Evolutionary conservation across 2,329 filamentous ascomycete species (phyloP).

Genomic region (Aspergillus pseudotamarii): DNA sequence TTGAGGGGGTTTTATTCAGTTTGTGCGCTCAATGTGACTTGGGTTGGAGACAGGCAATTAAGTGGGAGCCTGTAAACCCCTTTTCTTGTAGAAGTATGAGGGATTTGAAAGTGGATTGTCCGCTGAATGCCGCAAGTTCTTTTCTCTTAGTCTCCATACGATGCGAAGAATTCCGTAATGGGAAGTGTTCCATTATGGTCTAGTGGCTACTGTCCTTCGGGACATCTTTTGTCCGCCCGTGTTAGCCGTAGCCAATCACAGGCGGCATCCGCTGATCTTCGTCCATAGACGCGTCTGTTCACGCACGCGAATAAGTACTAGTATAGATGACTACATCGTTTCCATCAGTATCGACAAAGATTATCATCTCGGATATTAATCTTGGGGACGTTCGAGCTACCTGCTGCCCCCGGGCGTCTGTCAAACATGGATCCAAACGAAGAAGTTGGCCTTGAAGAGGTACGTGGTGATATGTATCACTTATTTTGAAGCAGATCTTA

Average conservation of each 20-base stretch:
- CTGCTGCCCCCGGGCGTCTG: background rate
- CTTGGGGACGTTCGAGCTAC: background rate
- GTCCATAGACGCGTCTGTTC: slow-evolving; percentile 3
- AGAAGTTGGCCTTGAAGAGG: slow-evolving; percentile 38
- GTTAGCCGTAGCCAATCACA: slow-evolving; percentile 13
- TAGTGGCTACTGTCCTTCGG: slow-evolving; percentile 15
- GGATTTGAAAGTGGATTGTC: background rate
- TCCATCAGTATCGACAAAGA: background rate
- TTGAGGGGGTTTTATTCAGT: background rate
- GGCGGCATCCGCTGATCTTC: background rate
- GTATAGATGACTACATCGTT: background rate
- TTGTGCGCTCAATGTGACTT: background rate
- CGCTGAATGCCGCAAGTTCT: background rate
- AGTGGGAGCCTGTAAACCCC: background rate
- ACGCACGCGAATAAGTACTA: background rate
- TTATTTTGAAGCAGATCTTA: background rate
- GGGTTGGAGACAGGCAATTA: background rate
- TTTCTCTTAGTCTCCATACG: background rate
- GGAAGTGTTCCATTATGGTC: slow-evolving; percentile 18
- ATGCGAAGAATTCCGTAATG: slow-evolving; percentile 16
- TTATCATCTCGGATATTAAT: background rate
- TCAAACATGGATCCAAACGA: slow-evolving; percentile 31
- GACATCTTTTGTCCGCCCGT: slow-evolving; percentile 8
- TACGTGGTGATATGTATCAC: slow-evolving; percentile 18
- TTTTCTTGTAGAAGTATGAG: background rate